These are phyloP conservation scores for Suhomyces emberorum DNA, from an alignment of 805 yeast species.

Conservation along the genomic window DNA sequence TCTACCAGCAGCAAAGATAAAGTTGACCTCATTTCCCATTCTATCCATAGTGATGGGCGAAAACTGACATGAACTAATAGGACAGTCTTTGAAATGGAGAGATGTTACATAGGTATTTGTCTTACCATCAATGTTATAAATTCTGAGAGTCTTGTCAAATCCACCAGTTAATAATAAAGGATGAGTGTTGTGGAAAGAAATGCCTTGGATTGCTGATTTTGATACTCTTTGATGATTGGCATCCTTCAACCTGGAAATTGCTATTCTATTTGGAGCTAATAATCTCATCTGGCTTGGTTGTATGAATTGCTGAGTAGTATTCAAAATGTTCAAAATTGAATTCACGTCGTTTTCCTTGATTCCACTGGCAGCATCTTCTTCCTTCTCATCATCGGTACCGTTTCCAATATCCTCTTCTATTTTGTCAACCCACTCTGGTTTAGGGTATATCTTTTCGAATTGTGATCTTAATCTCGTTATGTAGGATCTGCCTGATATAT, in stretches of 20 bases:
- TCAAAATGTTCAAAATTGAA: conserved; percentile 31
- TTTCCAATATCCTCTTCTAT: conserved; percentile 34
- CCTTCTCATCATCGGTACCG: conserved; percentile 22
- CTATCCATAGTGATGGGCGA: conserved; percentile 27
- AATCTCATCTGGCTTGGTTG: conserved; percentile 48
- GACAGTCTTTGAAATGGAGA: conserved; percentile 71
- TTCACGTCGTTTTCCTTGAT: conserved; percentile 20
- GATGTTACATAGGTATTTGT: conserved; percentile 78
- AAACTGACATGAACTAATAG: conserved; percentile 74
- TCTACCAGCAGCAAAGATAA: conserved; percentile 84
- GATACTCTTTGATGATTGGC: conserved; percentile 73
- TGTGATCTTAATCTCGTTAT: conserved; percentile 67
- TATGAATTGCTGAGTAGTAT: conserved; percentile 34
- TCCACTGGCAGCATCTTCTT: conserved; percentile 13
- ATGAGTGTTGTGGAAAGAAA: conserved; percentile 80
- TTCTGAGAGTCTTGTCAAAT: conserved; percentile 80
- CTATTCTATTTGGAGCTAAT: conserved; percentile 66
- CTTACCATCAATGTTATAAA: conserved; percentile 90
- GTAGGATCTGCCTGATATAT: conserved; percentile 59
- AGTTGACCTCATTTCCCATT: conserved; percentile 33
- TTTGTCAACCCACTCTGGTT: conserved; percentile 73
- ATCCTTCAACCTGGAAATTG: conserved; percentile 80
- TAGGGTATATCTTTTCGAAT: conserved; percentile 68
- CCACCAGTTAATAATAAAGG: conserved; percentile 90
- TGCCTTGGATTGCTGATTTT: conserved; percentile 76